These are phyloP conservation scores for Xylaria sp. DNA, from an alignment of 2,329 filamentous ascomycete species.

Conservation along the genomic window DNA sequence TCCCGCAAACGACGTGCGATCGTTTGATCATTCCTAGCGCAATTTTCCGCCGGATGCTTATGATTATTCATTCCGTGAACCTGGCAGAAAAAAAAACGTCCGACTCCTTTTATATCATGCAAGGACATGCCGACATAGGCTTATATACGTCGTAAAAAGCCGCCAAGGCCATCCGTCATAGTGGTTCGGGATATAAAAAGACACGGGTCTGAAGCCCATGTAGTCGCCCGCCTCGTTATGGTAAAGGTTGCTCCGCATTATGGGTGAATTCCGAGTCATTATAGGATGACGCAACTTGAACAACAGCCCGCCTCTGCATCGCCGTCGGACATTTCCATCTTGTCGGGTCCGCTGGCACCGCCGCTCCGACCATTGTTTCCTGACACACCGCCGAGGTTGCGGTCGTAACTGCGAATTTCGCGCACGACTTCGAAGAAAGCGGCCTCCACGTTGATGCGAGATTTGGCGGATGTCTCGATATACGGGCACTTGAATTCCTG, in stretches of 20 bases:
- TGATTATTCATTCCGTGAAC: slow-evolving; percentile 27
- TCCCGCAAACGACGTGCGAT: slow-evolving; percentile 13
- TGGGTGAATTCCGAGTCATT: slow-evolving; percentile 26
- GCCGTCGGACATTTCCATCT: slow-evolving; percentile 73
- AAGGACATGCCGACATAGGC: slow-evolving; percentile 29
- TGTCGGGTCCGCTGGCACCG: slow-evolving; percentile 57
- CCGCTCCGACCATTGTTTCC: slow-evolving; percentile 62
- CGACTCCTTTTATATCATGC: slow-evolving; percentile 32
- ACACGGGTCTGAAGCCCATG: slow-evolving; percentile 17
- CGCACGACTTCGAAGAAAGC: slow-evolving; percentile 98
- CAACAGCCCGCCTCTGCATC: slow-evolving; percentile 72
- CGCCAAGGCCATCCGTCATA: slow-evolving; percentile 25
- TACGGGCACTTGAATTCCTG: slow-evolving; percentile 83
- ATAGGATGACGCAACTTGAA: slow-evolving; percentile 84
- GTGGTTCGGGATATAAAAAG: slow-evolving; percentile 22
- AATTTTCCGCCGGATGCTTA: slow-evolving; percentile 28
- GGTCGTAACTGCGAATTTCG: slow-evolving; percentile 97
- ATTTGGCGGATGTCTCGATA: slow-evolving; percentile 98
- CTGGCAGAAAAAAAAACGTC: slow-evolving; percentile 26
- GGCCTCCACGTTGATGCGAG: slow-evolving; percentile 95
- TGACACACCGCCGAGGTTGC: slow-evolving; percentile 88
- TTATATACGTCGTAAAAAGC: slow-evolving; percentile 27
- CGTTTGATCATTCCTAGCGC: slow-evolving; percentile 20
- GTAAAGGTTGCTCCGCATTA: slow-evolving; percentile 14
- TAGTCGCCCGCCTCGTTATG: slow-evolving; percentile 18